Evolutionary conservation across 2,329 filamentous ascomycete genomes (phyloP).

Genomic region (Trichoderma atroviride): DNA sequence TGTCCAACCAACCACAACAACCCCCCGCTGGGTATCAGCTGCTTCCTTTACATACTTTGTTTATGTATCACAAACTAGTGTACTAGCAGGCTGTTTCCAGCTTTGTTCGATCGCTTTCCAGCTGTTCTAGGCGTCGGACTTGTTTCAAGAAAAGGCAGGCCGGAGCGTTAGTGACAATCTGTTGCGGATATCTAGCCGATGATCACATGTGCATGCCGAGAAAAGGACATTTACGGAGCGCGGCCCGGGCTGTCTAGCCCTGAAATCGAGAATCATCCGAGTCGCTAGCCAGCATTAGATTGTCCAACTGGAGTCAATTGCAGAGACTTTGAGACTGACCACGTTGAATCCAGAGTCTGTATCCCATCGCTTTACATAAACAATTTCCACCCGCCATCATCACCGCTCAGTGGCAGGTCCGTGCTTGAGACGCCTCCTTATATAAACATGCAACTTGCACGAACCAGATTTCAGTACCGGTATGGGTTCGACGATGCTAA

Average conservation of each 20-base stretch:
- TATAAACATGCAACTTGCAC: background rate
- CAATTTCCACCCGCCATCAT: background rate
- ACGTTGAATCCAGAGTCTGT: background rate
- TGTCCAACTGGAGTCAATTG: background rate
- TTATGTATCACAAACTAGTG: background rate
- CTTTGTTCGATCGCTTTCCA: background rate
- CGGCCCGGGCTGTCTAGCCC: background rate
- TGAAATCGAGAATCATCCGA: background rate
- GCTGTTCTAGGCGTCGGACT: conserved; percentile 1
- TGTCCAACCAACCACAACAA: conserved; percentile 2
- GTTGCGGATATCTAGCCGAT: conserved; percentile 8
- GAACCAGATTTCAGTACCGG: background rate
- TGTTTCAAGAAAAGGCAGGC: conserved; percentile 18
- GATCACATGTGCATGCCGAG: conserved; percentile 14
- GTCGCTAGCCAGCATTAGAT: background rate
- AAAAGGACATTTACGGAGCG: conserved; percentile 3
- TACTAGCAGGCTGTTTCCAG: background rate
- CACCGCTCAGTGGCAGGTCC: background rate
- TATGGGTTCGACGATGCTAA: background rate
- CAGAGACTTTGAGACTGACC: background rate
- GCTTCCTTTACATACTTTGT: background rate
- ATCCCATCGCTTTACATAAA: background rate
- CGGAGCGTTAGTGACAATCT: background rate
- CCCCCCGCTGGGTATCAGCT: background rate
- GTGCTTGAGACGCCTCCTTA: background rate